Conservation (phyloP, 495 filamentous ascomycete genomes). For the Podospora appendiculata region DNA sequence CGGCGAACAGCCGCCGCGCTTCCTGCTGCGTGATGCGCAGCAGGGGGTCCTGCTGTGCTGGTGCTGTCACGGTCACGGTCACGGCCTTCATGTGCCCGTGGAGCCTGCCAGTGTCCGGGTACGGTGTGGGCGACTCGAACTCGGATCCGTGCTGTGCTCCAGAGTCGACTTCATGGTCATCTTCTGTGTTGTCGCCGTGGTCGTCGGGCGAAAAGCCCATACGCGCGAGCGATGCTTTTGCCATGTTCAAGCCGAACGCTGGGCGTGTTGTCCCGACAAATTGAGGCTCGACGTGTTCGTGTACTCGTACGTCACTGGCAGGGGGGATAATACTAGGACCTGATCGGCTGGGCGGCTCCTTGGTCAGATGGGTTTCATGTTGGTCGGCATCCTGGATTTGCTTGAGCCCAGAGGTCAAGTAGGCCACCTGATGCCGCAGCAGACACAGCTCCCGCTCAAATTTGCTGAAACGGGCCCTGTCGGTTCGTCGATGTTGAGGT, state of each 20-base stretch:
- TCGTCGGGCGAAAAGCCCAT: conserved; percentile 1
- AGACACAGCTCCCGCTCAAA: too few species aligned
- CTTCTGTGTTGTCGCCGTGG: neutral
- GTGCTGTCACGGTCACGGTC: neutral
- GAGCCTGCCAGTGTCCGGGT: too few species aligned
- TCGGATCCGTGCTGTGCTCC: neutral
- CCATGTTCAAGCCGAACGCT: conserved; percentile 9
- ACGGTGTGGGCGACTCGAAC: neutral
- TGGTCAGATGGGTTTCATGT: neutral
- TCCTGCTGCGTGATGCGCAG: neutral
- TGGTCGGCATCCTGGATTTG: neutral
- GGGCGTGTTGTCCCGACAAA: conserved; percentile 12
- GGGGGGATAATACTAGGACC: neutral
- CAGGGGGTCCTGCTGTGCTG: neutral
- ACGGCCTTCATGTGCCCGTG: too few species aligned
- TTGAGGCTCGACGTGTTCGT: conserved; percentile 3
- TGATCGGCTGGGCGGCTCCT: neutral
- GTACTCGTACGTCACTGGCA: neutral
- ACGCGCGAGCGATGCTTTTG: conserved; percentile 7
- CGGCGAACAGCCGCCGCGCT: neutral
- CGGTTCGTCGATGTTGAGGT: too few species aligned
- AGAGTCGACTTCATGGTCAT: neutral
- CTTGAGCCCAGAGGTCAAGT: too few species aligned
- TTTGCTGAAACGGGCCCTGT: too few species aligned
- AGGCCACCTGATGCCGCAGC: too few species aligned